These are phyloP conservation scores for Buddleja alternifolia DNA, from an alignment of 257 asterid genomes.

Conservation along the genomic window DNA sequence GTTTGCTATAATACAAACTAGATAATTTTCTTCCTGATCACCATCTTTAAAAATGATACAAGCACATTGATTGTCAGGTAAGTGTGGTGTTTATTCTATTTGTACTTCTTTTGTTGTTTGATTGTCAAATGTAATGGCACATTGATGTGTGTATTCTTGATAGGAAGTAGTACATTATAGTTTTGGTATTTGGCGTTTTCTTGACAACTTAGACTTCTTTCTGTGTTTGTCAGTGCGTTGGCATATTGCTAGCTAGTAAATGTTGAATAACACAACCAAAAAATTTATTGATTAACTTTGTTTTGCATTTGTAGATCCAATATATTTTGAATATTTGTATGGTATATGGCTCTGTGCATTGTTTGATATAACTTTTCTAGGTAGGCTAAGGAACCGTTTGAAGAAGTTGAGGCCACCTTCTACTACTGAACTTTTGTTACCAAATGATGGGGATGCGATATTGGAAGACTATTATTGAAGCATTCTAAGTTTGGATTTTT, in stretches of 20 bases:
- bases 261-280: no score
- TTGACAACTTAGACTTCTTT: neutral
- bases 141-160: neutral
- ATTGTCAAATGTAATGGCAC: constrained; percentile 11
- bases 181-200: neutral
- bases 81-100: neutral
- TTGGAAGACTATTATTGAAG: constrained; percentile 90
- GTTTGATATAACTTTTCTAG: constrained; percentile 30
- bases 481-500: no score
- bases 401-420: constrained; percentile 93
- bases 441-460: constrained; percentile 78
- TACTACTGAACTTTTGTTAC: constrained; percentile 72
- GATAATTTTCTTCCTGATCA: no score
- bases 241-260: neutral
- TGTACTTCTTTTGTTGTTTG: neutral
- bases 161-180: constrained; percentile 1
- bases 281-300: no score
- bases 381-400: constrained; percentile 78
- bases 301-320: neutral
- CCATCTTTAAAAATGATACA: no score
- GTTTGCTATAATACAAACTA: no score
- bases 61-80: no score
- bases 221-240: no score
- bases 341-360: constrained; percentile 29
- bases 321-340: constrained; percentile 9